Conservation (phyloP, 129 eudicot genomes). For the Helichrysum umbraculigerum region DNA sequence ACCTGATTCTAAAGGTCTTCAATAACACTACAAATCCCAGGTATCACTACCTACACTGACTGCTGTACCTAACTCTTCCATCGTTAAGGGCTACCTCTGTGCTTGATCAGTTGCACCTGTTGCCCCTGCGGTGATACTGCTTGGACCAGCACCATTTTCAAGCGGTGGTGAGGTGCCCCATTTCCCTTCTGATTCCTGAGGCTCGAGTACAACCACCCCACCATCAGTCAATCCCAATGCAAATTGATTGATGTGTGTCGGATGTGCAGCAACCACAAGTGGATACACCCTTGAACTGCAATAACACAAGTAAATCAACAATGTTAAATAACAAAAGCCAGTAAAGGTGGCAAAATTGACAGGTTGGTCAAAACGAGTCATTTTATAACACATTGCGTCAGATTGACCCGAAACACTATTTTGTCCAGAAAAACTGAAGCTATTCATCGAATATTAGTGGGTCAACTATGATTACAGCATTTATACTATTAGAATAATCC, state of each 20-base stretch:
- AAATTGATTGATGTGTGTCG: constrained; percentile 74
- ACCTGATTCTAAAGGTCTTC: neutral
- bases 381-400: neutral
- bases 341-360: neutral
- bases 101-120: constrained; percentile 59
- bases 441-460: too few relatives aligned
- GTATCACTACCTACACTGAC: neutral
- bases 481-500: too few relatives aligned
- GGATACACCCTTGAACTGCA: constrained; percentile 75
- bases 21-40: neutral
- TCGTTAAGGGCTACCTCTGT: constrained; percentile 47
- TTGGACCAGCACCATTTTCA: constrained; percentile 78
- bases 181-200: constrained; percentile 83
- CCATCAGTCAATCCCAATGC: constrained; percentile 87
- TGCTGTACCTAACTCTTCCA: constrained; percentile 28
- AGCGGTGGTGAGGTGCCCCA: constrained; percentile 82
- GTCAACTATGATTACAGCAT: too few relatives aligned
- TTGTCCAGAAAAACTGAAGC: too few relatives aligned
- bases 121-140: constrained; percentile 53
- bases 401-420: neutral
- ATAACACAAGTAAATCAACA: neutral
- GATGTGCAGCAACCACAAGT: constrained; percentile 80
- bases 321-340: neutral
- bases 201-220: constrained; percentile 75
- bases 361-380: neutral